phyloP scores from a whole-genome alignment of 106 monocot species.

The Narthecium ossifragum region DNA sequence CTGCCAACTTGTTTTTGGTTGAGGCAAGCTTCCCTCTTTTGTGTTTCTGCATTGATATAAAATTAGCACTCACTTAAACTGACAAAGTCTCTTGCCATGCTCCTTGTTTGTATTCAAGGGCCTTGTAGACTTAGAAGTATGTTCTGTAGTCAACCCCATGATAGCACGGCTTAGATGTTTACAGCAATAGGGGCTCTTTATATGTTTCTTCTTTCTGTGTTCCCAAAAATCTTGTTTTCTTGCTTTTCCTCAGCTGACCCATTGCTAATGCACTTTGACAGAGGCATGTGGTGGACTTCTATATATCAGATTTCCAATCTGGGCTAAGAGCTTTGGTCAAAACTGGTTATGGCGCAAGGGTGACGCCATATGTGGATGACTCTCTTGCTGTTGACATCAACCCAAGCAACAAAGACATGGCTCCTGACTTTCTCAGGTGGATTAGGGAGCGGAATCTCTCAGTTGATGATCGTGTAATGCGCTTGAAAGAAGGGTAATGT shows the following conservation, averaged over 20 bases:
- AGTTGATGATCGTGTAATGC: slow-evolving; percentile 59
- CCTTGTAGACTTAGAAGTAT: too few relatives aligned
- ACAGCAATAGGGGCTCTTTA: too few relatives aligned
- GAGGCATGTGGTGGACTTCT: slow-evolving; percentile 66
- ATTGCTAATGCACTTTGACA: slow-evolving; percentile 14
- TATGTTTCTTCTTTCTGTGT: neutral
- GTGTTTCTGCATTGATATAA: too few relatives aligned
- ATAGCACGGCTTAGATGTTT: too few relatives aligned
- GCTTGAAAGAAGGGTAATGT: slow-evolving; percentile 66
- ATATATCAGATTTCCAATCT: slow-evolving; percentile 74
- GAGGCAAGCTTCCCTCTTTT: too few relatives aligned
- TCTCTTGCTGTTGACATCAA: slow-evolving; percentile 46
- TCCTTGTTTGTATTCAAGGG: too few relatives aligned
- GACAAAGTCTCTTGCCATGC: too few relatives aligned
- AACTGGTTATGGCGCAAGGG: slow-evolving; percentile 57
- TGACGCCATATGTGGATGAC: slow-evolving; percentile 59
- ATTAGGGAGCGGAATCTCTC: slow-evolving; percentile 49
- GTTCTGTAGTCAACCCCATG: too few relatives aligned
- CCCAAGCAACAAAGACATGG: slow-evolving; percentile 45
- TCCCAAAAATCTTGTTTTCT: neutral
- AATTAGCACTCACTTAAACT: too few relatives aligned
- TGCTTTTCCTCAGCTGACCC: too few relatives aligned
- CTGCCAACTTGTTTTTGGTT: too few relatives aligned
- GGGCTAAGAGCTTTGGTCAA: slow-evolving; percentile 65
- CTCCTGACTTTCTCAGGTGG: slow-evolving; percentile 54